Base-by-base conservation (phyloP, 2,329 filamentous ascomycete genomes). In the Fusarium citri region DNA sequence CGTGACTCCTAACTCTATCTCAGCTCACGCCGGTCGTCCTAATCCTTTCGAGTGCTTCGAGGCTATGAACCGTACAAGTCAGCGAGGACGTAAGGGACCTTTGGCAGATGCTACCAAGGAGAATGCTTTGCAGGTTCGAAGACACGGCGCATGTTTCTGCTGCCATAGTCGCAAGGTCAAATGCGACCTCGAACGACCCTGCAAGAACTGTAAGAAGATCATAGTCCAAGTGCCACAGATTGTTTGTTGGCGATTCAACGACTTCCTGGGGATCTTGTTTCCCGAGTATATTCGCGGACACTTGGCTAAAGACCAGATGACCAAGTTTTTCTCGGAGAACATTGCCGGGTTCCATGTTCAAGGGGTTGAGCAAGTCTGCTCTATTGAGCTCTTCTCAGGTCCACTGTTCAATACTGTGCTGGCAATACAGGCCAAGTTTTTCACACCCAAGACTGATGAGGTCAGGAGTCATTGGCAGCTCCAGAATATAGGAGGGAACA, bases 81-180 rank as follows among this genome's bases (percentile, higher is more conserved):
- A 87, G 66, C 82, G 85, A 57, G 87, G 87, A 3, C 82, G 87
- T 54, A 88, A 88, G 72, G 87, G 87, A 0, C 86, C 86, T 2
- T 76, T 88, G 40, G 84, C 85, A 26, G 80, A 84, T 48, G 83
- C 85, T n/a, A 85, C 82, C 30, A 87, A 87, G 74, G 81, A 87
- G 75, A 84, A 81, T 47, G 87, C 87, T 1, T 79, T 88, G 4
- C 82, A 86, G 58, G 85, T 89, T 14, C 83, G 87, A 18, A 82
- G 86, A 31, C 76, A 81, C 7, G 86, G 87, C 8, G 87, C 87
- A 12, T 89, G 87, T 74, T 88, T 88, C 78, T 87, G 85, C 78
- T 89, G 87, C 72, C 86, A 87, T 72, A 85, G 83, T 60, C 85
- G 87, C 68, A 89, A 89, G 75, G 87, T 89, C 56, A 86, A 84